phyloP scores from a whole-genome alignment of 202 grass and related monocot genomes.

The Bolboschoenoplectus hybrid region DNA sequence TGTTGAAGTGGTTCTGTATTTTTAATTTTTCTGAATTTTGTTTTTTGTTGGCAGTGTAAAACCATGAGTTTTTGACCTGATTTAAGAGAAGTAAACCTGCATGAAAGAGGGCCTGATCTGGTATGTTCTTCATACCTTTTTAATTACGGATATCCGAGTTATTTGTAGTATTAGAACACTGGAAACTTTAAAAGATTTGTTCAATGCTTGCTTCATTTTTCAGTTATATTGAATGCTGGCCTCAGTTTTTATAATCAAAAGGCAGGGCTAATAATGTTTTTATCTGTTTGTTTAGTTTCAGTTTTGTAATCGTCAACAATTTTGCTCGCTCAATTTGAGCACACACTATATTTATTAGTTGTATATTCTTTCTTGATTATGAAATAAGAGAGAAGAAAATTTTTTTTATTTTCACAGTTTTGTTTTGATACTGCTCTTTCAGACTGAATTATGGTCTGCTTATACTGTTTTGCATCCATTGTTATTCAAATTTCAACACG shows the following conservation, averaged over 20 bases:
- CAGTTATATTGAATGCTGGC: conserved; percentile 11
- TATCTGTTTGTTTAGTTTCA: conserved; percentile 12
- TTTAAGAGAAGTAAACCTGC: background rate
- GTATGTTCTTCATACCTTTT: background rate
- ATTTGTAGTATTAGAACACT: conserved; percentile 14
- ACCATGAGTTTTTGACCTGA: background rate
- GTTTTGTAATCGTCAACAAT: conserved; percentile 12
- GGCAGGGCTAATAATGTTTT: conserved; percentile 5
- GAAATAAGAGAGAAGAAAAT: background rate
- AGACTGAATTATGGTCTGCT: background rate
- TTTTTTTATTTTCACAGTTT: background rate
- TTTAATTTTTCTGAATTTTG: background rate
- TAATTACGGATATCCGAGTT: conserved; percentile 10
- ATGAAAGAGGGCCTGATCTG: conserved; percentile 11
- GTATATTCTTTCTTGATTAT: conserved; percentile 23
- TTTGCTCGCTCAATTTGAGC: conserved; percentile 28
- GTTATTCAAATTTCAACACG: background rate
- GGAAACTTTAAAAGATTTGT: background rate
- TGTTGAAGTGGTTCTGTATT: background rate
- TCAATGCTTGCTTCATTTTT: conserved; percentile 29
- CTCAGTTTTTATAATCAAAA: conserved; percentile 6
- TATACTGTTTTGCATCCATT: background rate
- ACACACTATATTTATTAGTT: background rate
- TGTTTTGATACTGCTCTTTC: background rate
- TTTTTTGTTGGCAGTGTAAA: conserved; percentile 28